Conservation (phyloP, 2,329 filamentous ascomycete genomes). For the Escovopsis sp. region DNA sequence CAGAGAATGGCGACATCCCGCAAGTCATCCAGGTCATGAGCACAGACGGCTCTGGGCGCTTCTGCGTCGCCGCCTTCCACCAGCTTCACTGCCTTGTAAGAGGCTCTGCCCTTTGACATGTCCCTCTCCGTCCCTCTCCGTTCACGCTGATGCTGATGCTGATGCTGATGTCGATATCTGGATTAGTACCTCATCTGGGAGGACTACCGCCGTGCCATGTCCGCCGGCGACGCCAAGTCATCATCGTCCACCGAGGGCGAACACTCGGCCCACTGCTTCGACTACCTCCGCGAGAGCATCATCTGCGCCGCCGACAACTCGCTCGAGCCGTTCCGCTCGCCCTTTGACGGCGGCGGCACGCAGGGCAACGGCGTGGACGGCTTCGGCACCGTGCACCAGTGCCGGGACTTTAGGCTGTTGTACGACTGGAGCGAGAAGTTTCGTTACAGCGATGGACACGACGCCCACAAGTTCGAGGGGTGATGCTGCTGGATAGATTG, state of each 20-base stretch:
- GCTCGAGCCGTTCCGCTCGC: slow-evolving; percentile 1
- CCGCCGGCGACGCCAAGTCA: neutral
- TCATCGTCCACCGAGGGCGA: neutral
- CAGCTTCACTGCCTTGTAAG: slow-evolving; percentile 1
- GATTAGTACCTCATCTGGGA: neutral
- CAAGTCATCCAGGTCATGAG: neutral
- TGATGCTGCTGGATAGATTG: neutral
- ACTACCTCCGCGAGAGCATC: slow-evolving; percentile 1
- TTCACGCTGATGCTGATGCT: no score
- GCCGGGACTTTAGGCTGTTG: neutral
- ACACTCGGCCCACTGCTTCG: slow-evolving; percentile 1
- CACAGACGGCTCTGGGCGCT: slow-evolving; percentile 1
- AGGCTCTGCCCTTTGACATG: no score
- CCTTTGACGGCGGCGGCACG: slow-evolving; percentile 1
- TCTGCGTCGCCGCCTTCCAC: slow-evolving; percentile 1
- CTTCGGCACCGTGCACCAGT: slow-evolving; percentile 2
- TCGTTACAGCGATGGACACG: neutral
- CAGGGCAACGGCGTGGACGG: slow-evolving; percentile 1
- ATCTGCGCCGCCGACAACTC: slow-evolving; percentile 1
- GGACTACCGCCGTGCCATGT: neutral
- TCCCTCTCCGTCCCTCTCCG: no score
- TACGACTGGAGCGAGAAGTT: slow-evolving; percentile 2
- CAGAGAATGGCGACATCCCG: neutral
- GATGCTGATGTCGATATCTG: no score
- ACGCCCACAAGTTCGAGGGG: slow-evolving; percentile 1